Conservation (phyloP, 345 rosid genomes). For the Raphanus raphanistrum region DNA sequence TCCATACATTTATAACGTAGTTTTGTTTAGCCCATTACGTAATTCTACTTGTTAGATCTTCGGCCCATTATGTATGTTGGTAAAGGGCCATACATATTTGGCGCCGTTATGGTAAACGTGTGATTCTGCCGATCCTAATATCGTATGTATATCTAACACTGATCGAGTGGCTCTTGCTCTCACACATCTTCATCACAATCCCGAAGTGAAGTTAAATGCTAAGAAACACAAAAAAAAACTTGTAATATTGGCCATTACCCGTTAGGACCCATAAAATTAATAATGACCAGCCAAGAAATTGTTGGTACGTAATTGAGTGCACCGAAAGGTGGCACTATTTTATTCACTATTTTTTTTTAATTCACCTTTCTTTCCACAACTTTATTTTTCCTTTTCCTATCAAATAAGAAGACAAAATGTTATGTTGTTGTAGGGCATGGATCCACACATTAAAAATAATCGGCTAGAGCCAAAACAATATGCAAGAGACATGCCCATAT, state of each 20-base stretch:
- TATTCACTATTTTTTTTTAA: background rate
- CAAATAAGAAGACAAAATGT: constrained; percentile 22
- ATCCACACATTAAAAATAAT: background rate
- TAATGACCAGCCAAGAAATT: constrained; percentile 37
- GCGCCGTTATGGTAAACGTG: background rate
- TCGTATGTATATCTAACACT: background rate
- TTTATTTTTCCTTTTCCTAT: background rate
- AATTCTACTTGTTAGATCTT: background rate
- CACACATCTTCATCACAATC: constrained; percentile 1
- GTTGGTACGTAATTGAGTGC: constrained; percentile 40
- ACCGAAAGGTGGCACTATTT: constrained; percentile 34
- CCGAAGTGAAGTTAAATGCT: background rate
- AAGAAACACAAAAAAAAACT: background rate
- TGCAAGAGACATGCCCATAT: background rate
- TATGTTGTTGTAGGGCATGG: constrained; percentile 24
- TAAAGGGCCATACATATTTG: background rate
- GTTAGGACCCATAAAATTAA: constrained; percentile 37
- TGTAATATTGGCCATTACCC: constrained; percentile 7
- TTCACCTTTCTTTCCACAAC: background rate
- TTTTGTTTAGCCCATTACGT: constrained; percentile 9
- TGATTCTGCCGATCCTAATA: background rate
- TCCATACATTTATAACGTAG: background rate
- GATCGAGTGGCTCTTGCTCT: constrained; percentile 2
- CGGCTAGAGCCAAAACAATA: background rate
- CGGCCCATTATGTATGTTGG: background rate